These are phyloP conservation scores for Parascedosporium putredinis DNA, from an alignment of 2,329 filamentous ascomycete species.

Conservation along the genomic window DNA sequence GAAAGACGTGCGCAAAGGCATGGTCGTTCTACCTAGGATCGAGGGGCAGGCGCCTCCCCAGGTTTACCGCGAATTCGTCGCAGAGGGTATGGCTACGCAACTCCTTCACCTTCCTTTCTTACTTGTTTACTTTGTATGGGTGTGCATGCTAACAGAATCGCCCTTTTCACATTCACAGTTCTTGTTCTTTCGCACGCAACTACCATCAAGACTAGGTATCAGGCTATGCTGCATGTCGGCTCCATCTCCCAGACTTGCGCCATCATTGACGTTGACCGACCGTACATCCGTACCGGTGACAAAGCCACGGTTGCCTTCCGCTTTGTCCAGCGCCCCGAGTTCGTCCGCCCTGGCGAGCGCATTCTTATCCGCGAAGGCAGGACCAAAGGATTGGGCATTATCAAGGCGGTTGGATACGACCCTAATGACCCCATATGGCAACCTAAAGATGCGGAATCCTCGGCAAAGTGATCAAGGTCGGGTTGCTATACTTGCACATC, in stretches of 20 bases:
- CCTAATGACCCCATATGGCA: slow-evolving; percentile 20
- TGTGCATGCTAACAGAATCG: no score
- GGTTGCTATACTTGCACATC: no score
- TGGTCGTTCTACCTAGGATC: slow-evolving; percentile 84
- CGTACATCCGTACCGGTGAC: slow-evolving; percentile 88
- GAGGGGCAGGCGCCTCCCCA: slow-evolving; percentile 61
- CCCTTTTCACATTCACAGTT: slow-evolving; percentile 36
- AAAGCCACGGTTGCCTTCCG: slow-evolving; percentile 89
- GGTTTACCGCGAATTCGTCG: slow-evolving; percentile 66
- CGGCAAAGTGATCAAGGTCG: background rate
- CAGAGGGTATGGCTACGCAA: slow-evolving; percentile 52
- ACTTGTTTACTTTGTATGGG: background rate
- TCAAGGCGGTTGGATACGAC: slow-evolving; percentile 86
- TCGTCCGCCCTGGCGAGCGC: slow-evolving; percentile 76
- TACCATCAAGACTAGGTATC: slow-evolving; percentile 92
- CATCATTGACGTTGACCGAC: slow-evolving; percentile 95
- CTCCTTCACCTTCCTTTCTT: background rate
- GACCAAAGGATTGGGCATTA: slow-evolving; percentile 91
- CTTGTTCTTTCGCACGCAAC: slow-evolving; percentile 92
- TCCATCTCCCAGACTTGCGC: slow-evolving; percentile 91
- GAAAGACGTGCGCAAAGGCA: slow-evolving; percentile 92
- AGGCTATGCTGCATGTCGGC: slow-evolving; percentile 96
- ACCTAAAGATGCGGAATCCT: background rate
- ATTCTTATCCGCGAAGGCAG: slow-evolving; percentile 88
- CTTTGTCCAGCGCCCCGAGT: slow-evolving; percentile 91